Base-by-base conservation (phyloP, 2,329 filamentous ascomycete species). In the Keithomyces neogunnii region DNA sequence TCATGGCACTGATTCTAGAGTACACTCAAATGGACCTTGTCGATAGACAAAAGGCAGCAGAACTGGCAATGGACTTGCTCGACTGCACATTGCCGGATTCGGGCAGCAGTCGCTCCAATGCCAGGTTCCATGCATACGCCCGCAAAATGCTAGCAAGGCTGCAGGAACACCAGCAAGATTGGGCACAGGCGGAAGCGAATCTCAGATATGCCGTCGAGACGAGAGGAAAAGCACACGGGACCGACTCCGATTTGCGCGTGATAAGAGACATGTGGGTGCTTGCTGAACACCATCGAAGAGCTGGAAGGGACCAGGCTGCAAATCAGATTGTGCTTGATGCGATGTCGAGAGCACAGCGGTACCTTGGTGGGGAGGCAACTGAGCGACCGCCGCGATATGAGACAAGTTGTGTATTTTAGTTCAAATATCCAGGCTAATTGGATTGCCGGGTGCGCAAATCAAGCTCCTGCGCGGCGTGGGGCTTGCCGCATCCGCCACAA, bases 241-340 rank as follows among this genome's bases (percentile, higher is more conserved):
- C 63, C 10, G 58, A 59, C 45, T 64, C 61, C 45, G 62, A 69
- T 45, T 44, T 69, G 55, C 63, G 67, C 31, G 67, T 69, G 31
- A 66, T 69, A 43, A 61, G 67, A 42, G 67, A 69, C 54, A 66
- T 69, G 63, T 69, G 67, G 67, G 67, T 69, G 55, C 61, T 69
- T 6, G 65, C 66, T 19, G 61, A 57, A 3, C 63, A 69, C 51
- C 67, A 63, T 43, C 57, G 66, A 46, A 62, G 60, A 48, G 58
- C 61, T 28, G 66, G 65, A 5, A 62, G 59, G 46, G 53, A 53
- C 30, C 58, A 60, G 3, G 60, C 60, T 5, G 65, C 67, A 2
- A 47, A 60, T 5, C 51, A 53, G 31, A 64, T 62, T n/a, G 61
- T 60, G 9, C 54, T 59, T 4, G 67, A 69, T 47, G 67, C 67